These are phyloP conservation scores for Cocos nucifera DNA, from an alignment of 176 grass and related monocot genomes.

Conservation along the genomic window DNA sequence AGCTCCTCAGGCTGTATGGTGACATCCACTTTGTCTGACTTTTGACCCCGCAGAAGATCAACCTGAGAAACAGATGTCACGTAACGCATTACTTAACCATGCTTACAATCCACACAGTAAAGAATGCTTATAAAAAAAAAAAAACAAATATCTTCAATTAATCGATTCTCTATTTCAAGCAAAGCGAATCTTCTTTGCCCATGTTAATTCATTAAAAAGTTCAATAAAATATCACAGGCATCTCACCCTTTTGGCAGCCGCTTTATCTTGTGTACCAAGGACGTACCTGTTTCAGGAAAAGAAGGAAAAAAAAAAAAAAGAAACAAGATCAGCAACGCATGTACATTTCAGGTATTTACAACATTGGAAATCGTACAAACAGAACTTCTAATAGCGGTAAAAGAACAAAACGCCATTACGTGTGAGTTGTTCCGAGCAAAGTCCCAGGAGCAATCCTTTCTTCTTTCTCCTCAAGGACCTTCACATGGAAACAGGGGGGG, in stretches of 20 bases:
- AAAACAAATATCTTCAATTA: too few species aligned
- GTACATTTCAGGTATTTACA: too few species aligned
- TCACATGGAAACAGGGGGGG: neutral
- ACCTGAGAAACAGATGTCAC: slow-evolving; percentile 28
- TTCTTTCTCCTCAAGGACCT: slow-evolving; percentile 77
- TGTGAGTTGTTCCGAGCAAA: slow-evolving; percentile 54
- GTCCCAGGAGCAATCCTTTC: slow-evolving; percentile 61
- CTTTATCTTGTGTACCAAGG: slow-evolving; percentile 66
- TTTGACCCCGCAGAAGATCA: slow-evolving; percentile 91
- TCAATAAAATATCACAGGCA: too few species aligned
- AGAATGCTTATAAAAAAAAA: too few species aligned
- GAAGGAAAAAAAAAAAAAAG: too few species aligned
- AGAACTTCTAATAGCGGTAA: too few species aligned
- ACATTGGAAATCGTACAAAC: too few species aligned
- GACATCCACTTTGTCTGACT: slow-evolving; percentile 92
- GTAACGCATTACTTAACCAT: neutral
- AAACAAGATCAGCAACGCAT: neutral
- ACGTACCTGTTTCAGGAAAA: slow-evolving; percentile 51
- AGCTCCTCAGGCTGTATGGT: slow-evolving; percentile 97
- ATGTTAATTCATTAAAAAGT: too few species aligned
- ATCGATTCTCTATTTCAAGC: too few species aligned
- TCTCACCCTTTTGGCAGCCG: slow-evolving; percentile 74
- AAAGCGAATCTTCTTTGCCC: too few species aligned
- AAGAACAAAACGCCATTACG: slow-evolving; percentile 24
- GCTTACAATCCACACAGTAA: too few species aligned